Percentiles rank a stretch among this genome's conserved stretches.
These are phyloP conservation scores for Podaxis sp. DNA, from an alignment of 768 basidiomycete species.

Conservation along the genomic window DNA sequence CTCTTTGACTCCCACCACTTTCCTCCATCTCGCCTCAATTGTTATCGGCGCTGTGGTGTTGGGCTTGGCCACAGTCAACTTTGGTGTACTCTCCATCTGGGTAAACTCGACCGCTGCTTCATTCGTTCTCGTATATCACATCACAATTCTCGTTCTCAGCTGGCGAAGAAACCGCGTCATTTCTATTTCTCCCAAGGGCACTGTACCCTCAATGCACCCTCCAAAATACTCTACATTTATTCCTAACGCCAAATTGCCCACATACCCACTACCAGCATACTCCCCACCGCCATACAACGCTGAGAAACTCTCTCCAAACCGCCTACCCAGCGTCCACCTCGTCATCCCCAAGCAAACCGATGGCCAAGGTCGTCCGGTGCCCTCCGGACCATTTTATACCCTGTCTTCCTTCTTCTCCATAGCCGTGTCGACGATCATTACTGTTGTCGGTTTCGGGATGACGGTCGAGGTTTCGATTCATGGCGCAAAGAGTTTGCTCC, in stretches of 20 bases:
- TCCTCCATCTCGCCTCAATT: conserved; percentile 7
- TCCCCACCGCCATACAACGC: background rate
- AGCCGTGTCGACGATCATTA: conserved; percentile 22
- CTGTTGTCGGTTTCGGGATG: conserved; percentile 25
- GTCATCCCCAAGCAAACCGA: background rate
- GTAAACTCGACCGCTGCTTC: conserved; percentile 23
- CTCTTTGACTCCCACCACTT: background rate
- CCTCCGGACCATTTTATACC: conserved; percentile 18
- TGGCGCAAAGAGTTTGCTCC: conserved; percentile 23
- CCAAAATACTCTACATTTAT: background rate
- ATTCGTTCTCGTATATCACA: conserved; percentile 24
- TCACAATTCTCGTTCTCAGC: conserved; percentile 16
- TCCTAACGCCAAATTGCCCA: conserved; percentile 1
- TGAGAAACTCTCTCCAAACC: background rate
- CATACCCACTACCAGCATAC: background rate
- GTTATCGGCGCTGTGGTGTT: conserved; percentile 9
- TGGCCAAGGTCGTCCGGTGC: background rate
- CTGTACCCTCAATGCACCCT: background rate
- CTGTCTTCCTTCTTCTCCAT: conserved; percentile 18
- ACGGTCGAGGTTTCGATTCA: conserved; percentile 28
- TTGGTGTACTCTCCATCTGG: conserved; percentile 27
- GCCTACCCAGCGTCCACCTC: background rate
- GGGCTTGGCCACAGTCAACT: conserved; percentile 26
- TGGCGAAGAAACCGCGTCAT: conserved; percentile 7
- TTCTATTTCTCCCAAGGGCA: background rate